Conservation (phyloP, 2,329 filamentous ascomycete genomes). For the Neofusicoccum sp. region DNA sequence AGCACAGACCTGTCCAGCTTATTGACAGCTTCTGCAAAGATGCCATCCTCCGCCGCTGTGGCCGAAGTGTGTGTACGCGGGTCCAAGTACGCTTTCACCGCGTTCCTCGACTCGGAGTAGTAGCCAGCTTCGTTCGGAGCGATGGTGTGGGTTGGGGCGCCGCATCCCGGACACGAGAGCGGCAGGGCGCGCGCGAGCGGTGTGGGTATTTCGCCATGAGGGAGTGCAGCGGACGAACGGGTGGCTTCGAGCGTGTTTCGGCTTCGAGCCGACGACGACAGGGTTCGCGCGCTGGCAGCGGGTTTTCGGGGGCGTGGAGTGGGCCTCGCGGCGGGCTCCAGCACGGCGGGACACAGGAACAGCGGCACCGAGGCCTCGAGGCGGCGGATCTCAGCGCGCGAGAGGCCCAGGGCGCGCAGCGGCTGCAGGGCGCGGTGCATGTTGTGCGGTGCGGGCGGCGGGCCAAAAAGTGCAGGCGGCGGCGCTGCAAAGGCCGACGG, state of each 20-base stretch:
- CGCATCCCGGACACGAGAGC: conserved; percentile 63
- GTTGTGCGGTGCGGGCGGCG: neutral
- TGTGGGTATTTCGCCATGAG: neutral
- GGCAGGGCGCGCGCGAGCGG: conserved; percentile 42
- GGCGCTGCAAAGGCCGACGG: neutral
- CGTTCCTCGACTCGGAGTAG: conserved; percentile 55
- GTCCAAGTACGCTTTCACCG: conserved; percentile 46
- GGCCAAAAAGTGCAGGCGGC: neutral
- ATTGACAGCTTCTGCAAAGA: conserved; percentile 40
- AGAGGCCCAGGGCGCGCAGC: neutral
- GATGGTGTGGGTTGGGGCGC: conserved; percentile 61
- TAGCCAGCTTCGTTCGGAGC: conserved; percentile 59
- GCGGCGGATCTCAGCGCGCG: conserved; percentile 9
- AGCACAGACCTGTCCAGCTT: conserved; percentile 28
- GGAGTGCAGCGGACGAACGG: conserved; percentile 6
- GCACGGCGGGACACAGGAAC: conserved; percentile 40
- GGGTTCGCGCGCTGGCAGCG: neutral
- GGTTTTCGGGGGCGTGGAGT: neutral
- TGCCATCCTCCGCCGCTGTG: conserved; percentile 29
- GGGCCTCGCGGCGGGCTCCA: conserved; percentile 20
- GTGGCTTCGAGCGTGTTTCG: neutral
- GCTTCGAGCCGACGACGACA: conserved; percentile 4
- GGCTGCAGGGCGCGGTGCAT: conserved; percentile 12
- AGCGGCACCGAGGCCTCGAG: conserved; percentile 31
- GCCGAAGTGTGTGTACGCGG: conserved; percentile 16